A percentile compares a stretch with the other conserved stretches of the same genome.
Evolutionary conservation across 495 filamentous ascomycete species (phyloP).

Genomic region (Hypoxylon lienhwacheense): DNA sequence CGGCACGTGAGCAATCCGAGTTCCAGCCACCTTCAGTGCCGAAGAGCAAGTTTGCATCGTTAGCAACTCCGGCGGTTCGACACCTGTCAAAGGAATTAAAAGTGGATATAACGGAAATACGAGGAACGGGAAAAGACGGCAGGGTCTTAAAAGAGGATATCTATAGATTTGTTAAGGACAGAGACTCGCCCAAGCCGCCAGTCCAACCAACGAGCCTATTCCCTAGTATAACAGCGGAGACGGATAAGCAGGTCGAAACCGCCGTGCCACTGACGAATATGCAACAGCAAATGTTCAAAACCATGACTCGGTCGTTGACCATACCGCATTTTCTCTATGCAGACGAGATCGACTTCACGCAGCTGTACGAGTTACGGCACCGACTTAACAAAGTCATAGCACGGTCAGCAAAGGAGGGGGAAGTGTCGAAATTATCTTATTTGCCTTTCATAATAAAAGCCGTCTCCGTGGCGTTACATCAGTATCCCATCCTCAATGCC

Average conservation of each 20-base stretch:
- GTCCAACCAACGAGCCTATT: constrained; percentile 32
- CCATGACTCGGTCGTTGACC: constrained; percentile 88
- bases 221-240: constrained; percentile 27
- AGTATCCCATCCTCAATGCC: constrained; percentile 85
- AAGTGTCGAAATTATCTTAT: constrained; percentile 70
- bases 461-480: constrained; percentile 76
- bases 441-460: constrained; percentile 97
- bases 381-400: constrained; percentile 63
- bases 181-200: constrained; percentile 36
- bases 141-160: constrained; percentile 93
- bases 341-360: constrained; percentile 78
- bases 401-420: constrained; percentile 42
- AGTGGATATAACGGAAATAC: constrained; percentile 73
- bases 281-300: constrained; percentile 94
- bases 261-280: constrained; percentile 68
- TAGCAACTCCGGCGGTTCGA: constrained; percentile 92
- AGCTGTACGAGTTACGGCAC: constrained; percentile 67
- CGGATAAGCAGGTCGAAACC: constrained; percentile 64
- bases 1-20: constrained; percentile 6
- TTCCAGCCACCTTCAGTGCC: constrained; percentile 14
- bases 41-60: constrained; percentile 60
- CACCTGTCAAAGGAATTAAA: constrained; percentile 77
- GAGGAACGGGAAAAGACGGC: constrained; percentile 88
- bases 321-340: constrained; percentile 95
- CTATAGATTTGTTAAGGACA: constrained; percentile 62